Evolutionary conservation across 371 early-diverging fungal genomes (phyloP).

Genomic region (Synchytrium microbalum): DNA sequence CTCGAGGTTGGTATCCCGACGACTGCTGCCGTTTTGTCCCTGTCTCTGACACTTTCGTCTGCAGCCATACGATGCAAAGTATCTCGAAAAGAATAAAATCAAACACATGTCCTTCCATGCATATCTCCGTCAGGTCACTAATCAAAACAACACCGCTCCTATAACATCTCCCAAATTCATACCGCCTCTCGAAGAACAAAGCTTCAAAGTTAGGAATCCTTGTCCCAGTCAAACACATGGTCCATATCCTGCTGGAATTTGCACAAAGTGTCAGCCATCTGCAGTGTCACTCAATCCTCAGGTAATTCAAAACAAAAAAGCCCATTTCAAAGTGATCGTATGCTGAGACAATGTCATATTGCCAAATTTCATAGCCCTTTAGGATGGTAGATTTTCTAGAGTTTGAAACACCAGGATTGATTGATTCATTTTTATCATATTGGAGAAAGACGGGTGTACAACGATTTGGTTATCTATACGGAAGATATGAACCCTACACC

Average conservation of each 20-base stretch:
- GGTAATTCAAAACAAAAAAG: slow-evolving; percentile 32
- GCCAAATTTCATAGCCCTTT: slow-evolving; percentile 68
- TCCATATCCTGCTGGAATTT: slow-evolving; percentile 90
- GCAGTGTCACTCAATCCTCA: slow-evolving; percentile 86
- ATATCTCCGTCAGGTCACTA: slow-evolving; percentile 69
- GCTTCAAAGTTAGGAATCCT: slow-evolving; percentile 65
- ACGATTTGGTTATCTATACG: slow-evolving; percentile 90
- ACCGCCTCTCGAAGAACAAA: slow-evolving; percentile 80
- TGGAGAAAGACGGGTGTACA: slow-evolving; percentile 88
- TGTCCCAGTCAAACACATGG: slow-evolving; percentile 75
- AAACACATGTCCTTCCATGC: slow-evolving; percentile 97
- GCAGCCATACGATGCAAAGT: slow-evolving; percentile 80
- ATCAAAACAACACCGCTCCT: slow-evolving; percentile 48
- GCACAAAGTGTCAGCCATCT: slow-evolving; percentile 95
- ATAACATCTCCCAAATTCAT: slow-evolving; percentile 24
- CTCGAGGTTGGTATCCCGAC: slow-evolving; percentile 52
- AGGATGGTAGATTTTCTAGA: slow-evolving; percentile 98
- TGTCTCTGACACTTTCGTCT: slow-evolving; percentile 2
- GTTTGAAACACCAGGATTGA: slow-evolving; percentile 79
- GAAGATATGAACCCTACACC: slow-evolving; percentile 83
- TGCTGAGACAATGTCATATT: no score
- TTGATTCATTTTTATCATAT: slow-evolving; percentile 81
- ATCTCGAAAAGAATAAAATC: slow-evolving; percentile 82
- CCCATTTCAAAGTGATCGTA: neutral
- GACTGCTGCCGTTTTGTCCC: neutral